Evolutionary conservation across 2,329 filamentous ascomycete genomes (phyloP), one percentile per base, ranked within the genome.

Genomic region (Cryphonectria nitschkei): DNA sequence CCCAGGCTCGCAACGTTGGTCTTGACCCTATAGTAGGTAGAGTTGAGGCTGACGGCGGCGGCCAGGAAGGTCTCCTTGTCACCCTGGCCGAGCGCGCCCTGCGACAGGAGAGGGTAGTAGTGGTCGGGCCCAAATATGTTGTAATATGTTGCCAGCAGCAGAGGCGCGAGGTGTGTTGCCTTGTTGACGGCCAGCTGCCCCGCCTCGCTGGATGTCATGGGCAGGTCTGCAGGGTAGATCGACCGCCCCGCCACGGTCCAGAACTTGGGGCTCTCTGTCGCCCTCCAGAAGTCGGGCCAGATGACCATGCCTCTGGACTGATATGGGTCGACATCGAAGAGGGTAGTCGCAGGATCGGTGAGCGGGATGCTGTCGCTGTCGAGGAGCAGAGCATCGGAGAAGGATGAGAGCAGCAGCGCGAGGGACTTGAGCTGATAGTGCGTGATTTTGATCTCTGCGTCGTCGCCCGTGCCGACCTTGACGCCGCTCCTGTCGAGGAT

Each of bases 331-430:
- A 81, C 79, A n/a, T 82, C 78, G 73, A 90, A 86, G 19, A 89
- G 77, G 4, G 77, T 72, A 16, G 81, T 78, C 2, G 70, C 60
- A 0, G 80, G 79, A 65, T 77, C 78, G 69, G 74, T 73, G 43
- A 81, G 70, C 5, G 87, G 86, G 74, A 88, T 87, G 72, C 82
- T 83, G 75, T 89, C 87, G 69, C 85, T 85, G 75, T 90, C 88
- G 75, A 90, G 83, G 77, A 87, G 88, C 26, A 90, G 80, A 14
- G 88, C 82, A 68, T 88, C 82, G 75, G 88, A 85, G 73, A 89
- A 90, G 4, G 86, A 85, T 1, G 87, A 88, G 73, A 89, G 85
- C 2, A 90, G 79, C 26, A 89, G 83, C 4, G 87, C 81, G 73
- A 89, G 84, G 52, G 85, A 81, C 76, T 89, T 89, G 79, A 85